A percentile compares a stretch with the other conserved stretches of the same genome.
These are phyloP conservation scores for Rhododendron simsii DNA, from an alignment of 148 eudicot species.

Conservation along the genomic window DNA sequence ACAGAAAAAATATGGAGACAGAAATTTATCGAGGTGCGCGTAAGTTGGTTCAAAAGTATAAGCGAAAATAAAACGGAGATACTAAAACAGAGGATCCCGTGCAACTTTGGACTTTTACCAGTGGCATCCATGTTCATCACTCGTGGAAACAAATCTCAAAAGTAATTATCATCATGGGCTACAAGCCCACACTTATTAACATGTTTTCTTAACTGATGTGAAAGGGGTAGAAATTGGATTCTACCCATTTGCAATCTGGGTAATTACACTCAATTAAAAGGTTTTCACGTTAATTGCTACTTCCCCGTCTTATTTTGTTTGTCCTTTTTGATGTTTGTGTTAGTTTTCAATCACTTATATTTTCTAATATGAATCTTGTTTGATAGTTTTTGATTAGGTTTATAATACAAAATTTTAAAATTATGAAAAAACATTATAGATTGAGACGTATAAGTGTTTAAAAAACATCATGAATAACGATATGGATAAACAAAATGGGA, in stretches of 20 bases:
- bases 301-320: too few relatives aligned
- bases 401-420: too few relatives aligned
- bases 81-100: background rate
- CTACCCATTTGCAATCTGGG: background rate
- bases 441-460: too few relatives aligned
- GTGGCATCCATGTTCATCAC: slow-evolving; percentile 13
- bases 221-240: background rate
- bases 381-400: too few relatives aligned
- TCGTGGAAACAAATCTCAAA: slow-evolving; percentile 12
- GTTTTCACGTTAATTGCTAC: background rate
- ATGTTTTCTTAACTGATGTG: background rate
- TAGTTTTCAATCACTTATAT: too few relatives aligned
- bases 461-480: too few relatives aligned
- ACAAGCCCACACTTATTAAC: background rate
- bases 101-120: slow-evolving; percentile 2
- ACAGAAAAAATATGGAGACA: background rate
- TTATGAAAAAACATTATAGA: too few relatives aligned
- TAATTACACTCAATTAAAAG: background rate
- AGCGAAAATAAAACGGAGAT: background rate
- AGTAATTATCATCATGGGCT: slow-evolving; percentile 9
- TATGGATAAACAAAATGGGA: too few relatives aligned
- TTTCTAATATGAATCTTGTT: too few relatives aligned
- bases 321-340: too few relatives aligned
- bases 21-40: background rate
- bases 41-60: background rate